Base-by-base conservation (phyloP, 805 yeast species). In the Diddensiella transvaalensis region DNA sequence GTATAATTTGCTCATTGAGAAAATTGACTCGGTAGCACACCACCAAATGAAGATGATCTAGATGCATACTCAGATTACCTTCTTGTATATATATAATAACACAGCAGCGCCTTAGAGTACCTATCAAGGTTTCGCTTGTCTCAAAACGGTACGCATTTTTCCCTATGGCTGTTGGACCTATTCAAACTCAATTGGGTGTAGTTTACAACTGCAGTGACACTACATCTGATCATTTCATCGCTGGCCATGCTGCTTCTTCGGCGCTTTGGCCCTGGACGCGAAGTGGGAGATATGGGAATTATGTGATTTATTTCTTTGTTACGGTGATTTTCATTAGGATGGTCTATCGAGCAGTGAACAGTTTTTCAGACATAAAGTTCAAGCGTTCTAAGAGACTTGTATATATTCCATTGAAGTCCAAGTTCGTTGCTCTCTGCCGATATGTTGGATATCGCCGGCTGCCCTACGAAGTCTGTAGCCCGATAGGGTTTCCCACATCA, bases 381-480 rank as follows among this genome's bases (percentile, higher is more conserved):
- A 38, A 15, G 22, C 11, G 40, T 3, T 19, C 44, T 21, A 4
- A 23, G 21, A 19, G 18, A 2, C 13, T n/a, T 11, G 30, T 29
- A 15, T 19, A 15, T 6, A 17, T 26, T 10, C 44, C 46, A 13
- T 13, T 39, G 6, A 19, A 22, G 35, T 17, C 32, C n/a, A 32
- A 24, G 30, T 26, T 48, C 11, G 32, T 38, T 15, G 54, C 55
- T 2, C 19, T 53, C 11, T 22, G 22, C 30, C 40, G 59, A 33
- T 50, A 40, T 18, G 21, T 51, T 11, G 51, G 50, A 5, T 55
- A 55, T 41, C 33, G 52, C 13, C 19, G 49, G 22, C 13, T 54
- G 13, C 53, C 55, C 24, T 13, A 24, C 18, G 6, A 22, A 17
- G 15, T 45, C 22, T 21, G 38, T 4, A 19, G 26, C 13, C 32